Evolutionary conservation across 352 stramenopile genomes (phyloP).

Genomic region (Pythium sp.): DNA sequence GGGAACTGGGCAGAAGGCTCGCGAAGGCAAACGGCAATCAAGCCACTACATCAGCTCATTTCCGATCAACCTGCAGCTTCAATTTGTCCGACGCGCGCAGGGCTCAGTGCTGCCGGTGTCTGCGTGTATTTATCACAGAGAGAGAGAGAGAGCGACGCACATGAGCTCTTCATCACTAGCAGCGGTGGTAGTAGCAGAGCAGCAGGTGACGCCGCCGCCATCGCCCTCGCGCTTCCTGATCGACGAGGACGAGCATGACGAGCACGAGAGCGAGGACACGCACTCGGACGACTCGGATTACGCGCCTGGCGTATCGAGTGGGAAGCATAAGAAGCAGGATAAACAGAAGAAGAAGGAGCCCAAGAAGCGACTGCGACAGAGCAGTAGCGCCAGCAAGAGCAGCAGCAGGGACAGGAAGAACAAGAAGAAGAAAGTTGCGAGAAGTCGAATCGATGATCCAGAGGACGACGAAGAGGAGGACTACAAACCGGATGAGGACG

Average conservation of each 20-base stretch:
- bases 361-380: conserved; percentile 17
- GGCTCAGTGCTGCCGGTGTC: background rate
- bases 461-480: conserved; percentile 14
- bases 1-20: conserved; percentile 8
- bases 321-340: background rate
- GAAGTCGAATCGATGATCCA: background rate
- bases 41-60: conserved; percentile 2
- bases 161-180: background rate
- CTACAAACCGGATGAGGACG: conserved; percentile 3
- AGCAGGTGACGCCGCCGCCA: conserved; percentile 13
- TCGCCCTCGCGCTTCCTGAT: conserved; percentile 9
- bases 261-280: conserved; percentile 7
- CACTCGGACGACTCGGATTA: conserved; percentile 16
- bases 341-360: background rate
- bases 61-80: background rate
- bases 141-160: background rate
- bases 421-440: background rate
- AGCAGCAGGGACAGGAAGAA: conserved; percentile 4
- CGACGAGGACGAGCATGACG: background rate
- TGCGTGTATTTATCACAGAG: background rate
- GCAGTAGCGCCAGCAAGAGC: background rate
- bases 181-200: background rate
- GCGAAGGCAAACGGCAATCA: background rate
- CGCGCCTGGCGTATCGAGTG: background rate
- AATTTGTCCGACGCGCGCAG: background rate